Evolutionary conservation across 768 basidiomycete genomes (phyloP).

Genomic region (Trametopsis cervina): DNA sequence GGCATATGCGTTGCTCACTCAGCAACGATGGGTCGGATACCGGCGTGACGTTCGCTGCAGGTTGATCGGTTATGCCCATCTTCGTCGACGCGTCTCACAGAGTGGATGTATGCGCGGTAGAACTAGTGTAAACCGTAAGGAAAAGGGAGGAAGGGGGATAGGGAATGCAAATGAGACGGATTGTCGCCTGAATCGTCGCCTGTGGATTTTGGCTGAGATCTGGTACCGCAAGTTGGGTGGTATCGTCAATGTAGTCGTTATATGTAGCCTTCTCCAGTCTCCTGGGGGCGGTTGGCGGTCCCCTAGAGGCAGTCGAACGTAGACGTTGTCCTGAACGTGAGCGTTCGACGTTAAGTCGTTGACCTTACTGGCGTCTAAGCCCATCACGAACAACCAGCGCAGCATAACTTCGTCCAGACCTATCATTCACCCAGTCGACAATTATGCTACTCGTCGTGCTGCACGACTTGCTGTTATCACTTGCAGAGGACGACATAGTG

Average conservation of each 20-base stretch:
- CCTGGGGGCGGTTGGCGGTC: too few species aligned
- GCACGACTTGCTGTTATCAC: too few species aligned
- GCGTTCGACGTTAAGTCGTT: neutral
- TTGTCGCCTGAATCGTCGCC: neutral
- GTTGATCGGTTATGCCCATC: neutral
- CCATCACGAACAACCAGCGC: neutral
- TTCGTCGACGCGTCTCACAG: too few species aligned
- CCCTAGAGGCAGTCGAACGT: neutral
- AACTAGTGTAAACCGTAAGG: too few species aligned
- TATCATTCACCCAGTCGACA: too few species aligned
- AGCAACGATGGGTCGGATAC: conserved; percentile 15
- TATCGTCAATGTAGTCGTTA: neutral
- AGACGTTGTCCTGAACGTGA: neutral
- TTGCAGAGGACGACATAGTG: too few species aligned
- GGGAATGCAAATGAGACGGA: neutral
- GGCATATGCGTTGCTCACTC: conserved; percentile 60
- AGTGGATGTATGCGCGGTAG: neutral
- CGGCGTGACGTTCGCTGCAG: neutral
- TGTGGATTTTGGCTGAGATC: too few species aligned
- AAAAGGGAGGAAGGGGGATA: neutral
- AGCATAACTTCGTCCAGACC: neutral
- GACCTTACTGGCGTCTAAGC: neutral
- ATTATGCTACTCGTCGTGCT: too few species aligned
- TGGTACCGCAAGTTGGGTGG: neutral
- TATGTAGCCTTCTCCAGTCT: neutral